Evolutionary conservation across 108 stramenopile genomes (phyloP).

Genomic region (Licmophora abbreviata): DNA sequence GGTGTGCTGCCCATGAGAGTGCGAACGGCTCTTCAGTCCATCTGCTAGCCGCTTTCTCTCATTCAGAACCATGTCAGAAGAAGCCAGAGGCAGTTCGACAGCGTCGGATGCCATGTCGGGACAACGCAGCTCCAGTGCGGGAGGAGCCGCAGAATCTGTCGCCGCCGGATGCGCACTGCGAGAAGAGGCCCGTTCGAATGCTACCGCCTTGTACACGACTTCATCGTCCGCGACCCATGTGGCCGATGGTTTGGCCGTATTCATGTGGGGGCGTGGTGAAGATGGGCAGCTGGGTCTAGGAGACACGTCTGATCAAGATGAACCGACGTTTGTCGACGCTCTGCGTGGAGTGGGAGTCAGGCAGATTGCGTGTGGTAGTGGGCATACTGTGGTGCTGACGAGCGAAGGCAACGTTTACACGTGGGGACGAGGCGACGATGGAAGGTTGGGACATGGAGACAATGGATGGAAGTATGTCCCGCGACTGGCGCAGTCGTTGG

Average conservation of each 20-base stretch:
- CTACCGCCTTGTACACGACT: not conserved
- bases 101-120: slow-evolving; percentile 5
- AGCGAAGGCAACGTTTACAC: slow-evolving; percentile 93
- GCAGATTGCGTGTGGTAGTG: slow-evolving; percentile 90
- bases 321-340: slow-evolving; percentile 86
- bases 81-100: no score
- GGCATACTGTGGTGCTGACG: slow-evolving; percentile 89
- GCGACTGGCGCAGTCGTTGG: slow-evolving; percentile 68
- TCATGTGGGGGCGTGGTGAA: slow-evolving; percentile 87
- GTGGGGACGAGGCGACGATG: slow-evolving; percentile 87
- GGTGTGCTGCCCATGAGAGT: no score
- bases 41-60: no score
- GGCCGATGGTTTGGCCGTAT: slow-evolving; percentile 58
- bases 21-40: no score
- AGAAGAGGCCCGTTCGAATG: slow-evolving; percentile 3
- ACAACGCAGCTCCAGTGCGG: slow-evolving; percentile 2
- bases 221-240: not conserved
- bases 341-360: slow-evolving; percentile 84
- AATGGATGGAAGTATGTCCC: slow-evolving; percentile 97
- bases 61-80: no score
- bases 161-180: slow-evolving; percentile 13
- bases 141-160: slow-evolving; percentile 12
- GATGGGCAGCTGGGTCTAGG: slow-evolving; percentile 79
- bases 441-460: slow-evolving; percentile 90
- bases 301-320: slow-evolving; percentile 72